A percentile compares a stretch with the other conserved stretches of the same genome.
Conservation (phyloP, 208 protist genomes). For the Histomonas meleagridis region DNA sequence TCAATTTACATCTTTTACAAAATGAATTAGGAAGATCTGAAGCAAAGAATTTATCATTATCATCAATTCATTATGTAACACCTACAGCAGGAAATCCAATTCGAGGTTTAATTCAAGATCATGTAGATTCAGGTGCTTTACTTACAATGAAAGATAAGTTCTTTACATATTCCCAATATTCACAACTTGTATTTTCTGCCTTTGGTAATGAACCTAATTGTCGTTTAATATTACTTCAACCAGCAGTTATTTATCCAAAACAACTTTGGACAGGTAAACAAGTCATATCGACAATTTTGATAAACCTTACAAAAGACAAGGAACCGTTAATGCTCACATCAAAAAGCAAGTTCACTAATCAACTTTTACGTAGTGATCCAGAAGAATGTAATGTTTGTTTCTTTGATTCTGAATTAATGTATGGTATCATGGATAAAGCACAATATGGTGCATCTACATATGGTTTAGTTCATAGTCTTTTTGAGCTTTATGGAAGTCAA, state of each 20-base stretch:
- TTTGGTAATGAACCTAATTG: slow-evolving; percentile 50
- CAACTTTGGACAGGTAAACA: slow-evolving; percentile 90
- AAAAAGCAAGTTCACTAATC: not conserved
- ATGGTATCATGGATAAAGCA: slow-evolving; percentile 89
- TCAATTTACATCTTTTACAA: slow-evolving; percentile 98
- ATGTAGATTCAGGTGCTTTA: slow-evolving; percentile 84
- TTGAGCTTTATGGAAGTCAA: slow-evolving; percentile 88
- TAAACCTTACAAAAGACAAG: slow-evolving; percentile 19
- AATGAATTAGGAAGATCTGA: slow-evolving; percentile 68
- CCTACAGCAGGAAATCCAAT: slow-evolving; percentile 80
- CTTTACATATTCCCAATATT: slow-evolving; percentile 70
- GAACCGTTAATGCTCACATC: not conserved
- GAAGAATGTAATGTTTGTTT: slow-evolving; percentile 67
- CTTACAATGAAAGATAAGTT: slow-evolving; percentile 79
- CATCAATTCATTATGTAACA: slow-evolving; percentile 52
- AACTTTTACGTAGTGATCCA: not conserved
- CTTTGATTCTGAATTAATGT: slow-evolving; percentile 76
- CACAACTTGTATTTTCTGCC: slow-evolving; percentile 74
- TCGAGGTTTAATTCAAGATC: slow-evolving; percentile 98
- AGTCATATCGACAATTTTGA: slow-evolving; percentile 68
- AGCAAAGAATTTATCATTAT: slow-evolving; percentile 40
- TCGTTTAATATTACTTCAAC: slow-evolving; percentile 61
- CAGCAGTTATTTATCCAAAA: slow-evolving; percentile 77
- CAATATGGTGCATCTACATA: slow-evolving; percentile 51
- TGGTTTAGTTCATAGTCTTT: slow-evolving; percentile 53